phyloP scores from a whole-genome alignment of 306 rosid genomes.

The Alnus rubra region DNA sequence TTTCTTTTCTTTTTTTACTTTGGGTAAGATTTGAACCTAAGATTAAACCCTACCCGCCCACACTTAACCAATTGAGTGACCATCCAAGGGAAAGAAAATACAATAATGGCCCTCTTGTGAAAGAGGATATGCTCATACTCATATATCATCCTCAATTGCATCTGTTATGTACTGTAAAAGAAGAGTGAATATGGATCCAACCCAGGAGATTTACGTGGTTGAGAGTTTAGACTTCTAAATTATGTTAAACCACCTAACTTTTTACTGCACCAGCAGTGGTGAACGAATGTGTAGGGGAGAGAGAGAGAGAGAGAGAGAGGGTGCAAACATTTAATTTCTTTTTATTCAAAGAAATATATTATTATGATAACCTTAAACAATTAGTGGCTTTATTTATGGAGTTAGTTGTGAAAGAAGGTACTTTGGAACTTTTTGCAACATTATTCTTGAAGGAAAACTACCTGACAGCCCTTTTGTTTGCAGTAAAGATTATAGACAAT shows the following conservation, averaged over 20 bases:
- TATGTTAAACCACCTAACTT: neutral
- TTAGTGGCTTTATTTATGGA: neutral
- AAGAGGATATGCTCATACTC: too few species aligned
- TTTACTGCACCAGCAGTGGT: neutral
- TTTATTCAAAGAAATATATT: neutral
- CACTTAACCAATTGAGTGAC: too few species aligned
- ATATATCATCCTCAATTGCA: too few species aligned
- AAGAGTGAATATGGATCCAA: neutral
- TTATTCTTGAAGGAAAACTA: neutral
- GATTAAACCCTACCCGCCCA: too few species aligned
- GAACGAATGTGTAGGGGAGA: neutral
- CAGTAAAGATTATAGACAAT: neutral
- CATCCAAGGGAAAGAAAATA: too few species aligned
- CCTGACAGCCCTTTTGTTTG: neutral
- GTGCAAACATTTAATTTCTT: neutral
- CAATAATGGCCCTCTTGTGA: too few species aligned
- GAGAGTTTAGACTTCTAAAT: neutral
- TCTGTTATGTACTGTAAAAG: neutral
- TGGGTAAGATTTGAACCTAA: too few species aligned
- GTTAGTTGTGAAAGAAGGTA: neutral
- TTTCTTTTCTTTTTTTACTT: too few species aligned
- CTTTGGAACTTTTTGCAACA: neutral
- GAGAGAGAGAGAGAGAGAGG: neutral
- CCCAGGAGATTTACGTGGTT: neutral
- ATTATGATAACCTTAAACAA: neutral